Conservation (phyloP, 2,329 filamentous ascomycete genomes). For the Xylariaceae sp. region DNA sequence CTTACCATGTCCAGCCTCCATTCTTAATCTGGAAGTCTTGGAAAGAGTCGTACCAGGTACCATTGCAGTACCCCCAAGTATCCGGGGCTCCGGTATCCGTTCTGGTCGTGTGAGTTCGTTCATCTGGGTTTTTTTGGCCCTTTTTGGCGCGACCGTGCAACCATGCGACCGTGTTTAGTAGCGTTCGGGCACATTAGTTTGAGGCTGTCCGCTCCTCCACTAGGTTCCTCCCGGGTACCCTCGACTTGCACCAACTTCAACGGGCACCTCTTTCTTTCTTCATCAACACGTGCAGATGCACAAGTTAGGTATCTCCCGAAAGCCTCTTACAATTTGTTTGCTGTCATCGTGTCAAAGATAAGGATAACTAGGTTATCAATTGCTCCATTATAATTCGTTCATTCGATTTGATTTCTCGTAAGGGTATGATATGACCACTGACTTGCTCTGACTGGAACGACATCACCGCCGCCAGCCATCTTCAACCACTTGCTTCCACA, state of each 20-base stretch:
- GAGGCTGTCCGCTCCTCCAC: conserved; percentile 22
- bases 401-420: conserved; percentile 25
- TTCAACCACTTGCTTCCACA: background rate
- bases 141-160: no score
- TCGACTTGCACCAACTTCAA: conserved; percentile 20
- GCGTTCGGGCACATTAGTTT: conserved; percentile 6
- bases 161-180: background rate
- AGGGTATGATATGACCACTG: conserved; percentile 28
- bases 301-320: conserved; percentile 22
- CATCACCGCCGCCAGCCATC: conserved; percentile 7
- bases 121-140: no score
- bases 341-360: conserved; percentile 37
- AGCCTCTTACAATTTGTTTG: conserved; percentile 34
- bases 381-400: conserved; percentile 32
- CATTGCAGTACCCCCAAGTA: background rate
- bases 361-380: conserved; percentile 35
- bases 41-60: conserved; percentile 10
- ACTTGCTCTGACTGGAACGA: conserved; percentile 6
- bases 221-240: conserved; percentile 25
- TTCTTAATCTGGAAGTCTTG: conserved; percentile 8
- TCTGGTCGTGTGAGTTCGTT: background rate
- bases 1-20: conserved; percentile 21
- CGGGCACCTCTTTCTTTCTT: conserved; percentile 25
- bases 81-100: background rate
- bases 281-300: conserved; percentile 23